Evolutionary conservation across 1,139 yeast species (phyloP).

Genomic region (Suhomyces anneliseae): DNA sequence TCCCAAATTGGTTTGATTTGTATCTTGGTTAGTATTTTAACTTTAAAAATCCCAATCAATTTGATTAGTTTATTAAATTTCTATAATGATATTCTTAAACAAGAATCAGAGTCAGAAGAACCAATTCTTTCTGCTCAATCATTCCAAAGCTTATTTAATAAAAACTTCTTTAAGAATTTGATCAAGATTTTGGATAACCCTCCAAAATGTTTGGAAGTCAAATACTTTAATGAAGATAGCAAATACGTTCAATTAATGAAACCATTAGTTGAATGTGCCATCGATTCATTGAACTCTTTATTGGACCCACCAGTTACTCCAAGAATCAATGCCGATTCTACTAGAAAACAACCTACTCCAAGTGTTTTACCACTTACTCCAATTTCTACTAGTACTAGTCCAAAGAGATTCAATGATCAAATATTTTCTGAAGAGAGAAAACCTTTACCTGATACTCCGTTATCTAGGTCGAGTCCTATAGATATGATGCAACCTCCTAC

Average conservation of each 20-base stretch:
- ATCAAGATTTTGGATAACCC: slow-evolving; percentile 46
- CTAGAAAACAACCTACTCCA: slow-evolving; percentile 8
- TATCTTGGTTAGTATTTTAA: slow-evolving; percentile 17
- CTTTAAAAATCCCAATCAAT: slow-evolving; percentile 28
- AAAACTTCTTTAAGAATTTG: slow-evolving; percentile 30
- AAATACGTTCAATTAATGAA: slow-evolving; percentile 41
- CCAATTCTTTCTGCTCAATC: slow-evolving; percentile 21
- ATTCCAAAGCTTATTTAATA: slow-evolving; percentile 27
- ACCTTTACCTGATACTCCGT: slow-evolving; percentile 11
- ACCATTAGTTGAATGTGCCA: slow-evolving; percentile 34
- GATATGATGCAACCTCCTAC: slow-evolving; percentile 14
- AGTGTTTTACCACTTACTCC: slow-evolving; percentile 27
- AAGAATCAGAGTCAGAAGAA: slow-evolving; percentile 11
- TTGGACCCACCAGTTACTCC: slow-evolving; percentile 23
- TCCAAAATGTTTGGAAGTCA: slow-evolving; percentile 45
- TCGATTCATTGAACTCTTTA: slow-evolving; percentile 17
- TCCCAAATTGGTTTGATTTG: slow-evolving; percentile 54
- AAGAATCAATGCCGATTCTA: slow-evolving; percentile 7
- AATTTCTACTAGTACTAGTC: slow-evolving; percentile 27
- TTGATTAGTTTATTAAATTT: slow-evolving; percentile 22
- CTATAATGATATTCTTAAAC: slow-evolving; percentile 22
- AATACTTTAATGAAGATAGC: slow-evolving; percentile 40
- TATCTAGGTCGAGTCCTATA: slow-evolving; percentile 11
- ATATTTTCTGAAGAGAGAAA: slow-evolving; percentile 9
- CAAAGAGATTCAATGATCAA: slow-evolving; percentile 19